phyloP scores from a whole-genome alignment of 2,329 filamentous ascomycete species.

The Exophiala sideris region DNA sequence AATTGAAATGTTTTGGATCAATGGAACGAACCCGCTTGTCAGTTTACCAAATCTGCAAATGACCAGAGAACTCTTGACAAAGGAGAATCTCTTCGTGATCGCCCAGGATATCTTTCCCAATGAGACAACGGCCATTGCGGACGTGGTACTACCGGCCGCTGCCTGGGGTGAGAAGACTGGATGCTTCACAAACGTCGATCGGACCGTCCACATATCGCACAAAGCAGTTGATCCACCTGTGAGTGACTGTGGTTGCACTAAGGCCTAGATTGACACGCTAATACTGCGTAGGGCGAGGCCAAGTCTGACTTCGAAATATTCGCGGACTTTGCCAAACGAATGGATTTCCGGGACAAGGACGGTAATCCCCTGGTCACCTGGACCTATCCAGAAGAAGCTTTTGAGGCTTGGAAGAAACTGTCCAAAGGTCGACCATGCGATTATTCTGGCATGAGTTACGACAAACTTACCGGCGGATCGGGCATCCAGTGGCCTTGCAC shows the following conservation, averaged over 20 bases:
- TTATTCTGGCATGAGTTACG: constrained; percentile 35
- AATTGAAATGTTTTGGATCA: constrained; percentile 40
- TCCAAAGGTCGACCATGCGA: constrained; percentile 37
- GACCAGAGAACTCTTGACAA: constrained; percentile 33
- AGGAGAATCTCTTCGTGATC: constrained; percentile 35
- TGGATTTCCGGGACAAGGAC: constrained; percentile 37
- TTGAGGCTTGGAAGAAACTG: constrained; percentile 37
- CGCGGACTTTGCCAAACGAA: constrained; percentile 34
- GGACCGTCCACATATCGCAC: constrained; percentile 38
- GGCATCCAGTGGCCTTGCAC: constrained; percentile 41
- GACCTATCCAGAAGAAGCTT: constrained; percentile 34
- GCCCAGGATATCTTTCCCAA: constrained; percentile 39
- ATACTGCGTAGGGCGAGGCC: constrained; percentile 30
- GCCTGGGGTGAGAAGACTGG: constrained; percentile 41
- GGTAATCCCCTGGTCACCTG: constrained; percentile 33
- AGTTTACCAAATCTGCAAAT: constrained; percentile 36
- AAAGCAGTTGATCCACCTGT: constrained; percentile 38
- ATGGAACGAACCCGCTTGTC: constrained; percentile 40
- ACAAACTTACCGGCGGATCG: constrained; percentile 35
- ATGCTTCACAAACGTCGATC: constrained; percentile 40
- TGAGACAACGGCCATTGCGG: constrained; percentile 37
- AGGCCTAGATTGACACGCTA: no score
- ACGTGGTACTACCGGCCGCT: constrained; percentile 38
- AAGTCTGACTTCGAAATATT: constrained; percentile 38
- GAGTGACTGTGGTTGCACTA: background rate